Conservation (phyloP, 2,329 filamentous ascomycete species). For the Xylariaceae sp. region DNA sequence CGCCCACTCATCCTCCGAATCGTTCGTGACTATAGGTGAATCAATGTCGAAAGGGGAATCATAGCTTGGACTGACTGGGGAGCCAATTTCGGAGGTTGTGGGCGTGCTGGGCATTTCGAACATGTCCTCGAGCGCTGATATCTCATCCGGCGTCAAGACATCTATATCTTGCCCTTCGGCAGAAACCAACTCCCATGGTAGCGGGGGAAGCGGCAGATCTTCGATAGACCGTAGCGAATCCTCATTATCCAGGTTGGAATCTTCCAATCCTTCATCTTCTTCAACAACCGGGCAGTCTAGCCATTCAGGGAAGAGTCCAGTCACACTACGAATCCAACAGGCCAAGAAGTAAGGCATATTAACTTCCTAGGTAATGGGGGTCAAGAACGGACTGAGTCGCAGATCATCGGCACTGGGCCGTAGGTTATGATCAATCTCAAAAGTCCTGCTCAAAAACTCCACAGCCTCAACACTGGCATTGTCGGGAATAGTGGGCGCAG, state of each 20-base stretch:
- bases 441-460: constrained; percentile 79
- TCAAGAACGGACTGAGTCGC: constrained; percentile 75
- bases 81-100: not conserved
- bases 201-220: constrained; percentile 10
- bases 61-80: not conserved
- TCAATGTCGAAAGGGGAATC: not conserved
- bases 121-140: constrained; percentile 9
- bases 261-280: constrained; percentile 12
- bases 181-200: constrained; percentile 4
- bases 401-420: constrained; percentile 88
- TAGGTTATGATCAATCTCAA: constrained; percentile 92
- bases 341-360: constrained; percentile 21
- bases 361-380: constrained; percentile 54
- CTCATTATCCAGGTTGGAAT: constrained; percentile 5
- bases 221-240: constrained; percentile 10
- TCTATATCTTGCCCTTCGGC: constrained; percentile 6
- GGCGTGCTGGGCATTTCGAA: not conserved
- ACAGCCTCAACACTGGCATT: constrained; percentile 78
- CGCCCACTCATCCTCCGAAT: not conserved
- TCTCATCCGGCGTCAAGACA: constrained; percentile 8
- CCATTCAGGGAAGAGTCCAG: constrained; percentile 10
- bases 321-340: constrained; percentile 20
- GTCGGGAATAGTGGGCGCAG: constrained; percentile 82
- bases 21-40: not conserved
- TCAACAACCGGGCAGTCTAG: constrained; percentile 8